phyloP scores from a whole-genome alignment of 257 asterid species.

The Lycium barbarum region DNA sequence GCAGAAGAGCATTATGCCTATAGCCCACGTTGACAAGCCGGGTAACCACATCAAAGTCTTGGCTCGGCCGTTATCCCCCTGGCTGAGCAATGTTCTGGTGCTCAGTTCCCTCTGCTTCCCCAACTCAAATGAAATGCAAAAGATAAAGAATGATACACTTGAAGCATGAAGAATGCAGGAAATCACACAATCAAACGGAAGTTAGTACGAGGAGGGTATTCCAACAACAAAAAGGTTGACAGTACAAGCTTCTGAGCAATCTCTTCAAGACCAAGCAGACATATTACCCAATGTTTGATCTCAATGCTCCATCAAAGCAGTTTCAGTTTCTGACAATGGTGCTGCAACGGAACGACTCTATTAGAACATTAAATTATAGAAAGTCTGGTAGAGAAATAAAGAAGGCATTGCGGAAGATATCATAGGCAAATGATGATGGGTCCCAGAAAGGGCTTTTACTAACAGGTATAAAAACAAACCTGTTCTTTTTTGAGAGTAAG shows the following conservation, averaged over 20 bases:
- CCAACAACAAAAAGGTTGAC: slow-evolving; percentile 20
- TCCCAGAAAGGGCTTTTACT: neutral
- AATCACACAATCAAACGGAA: slow-evolving; percentile 28
- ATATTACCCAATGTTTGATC: slow-evolving; percentile 36
- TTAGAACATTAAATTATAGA: slow-evolving; percentile 32
- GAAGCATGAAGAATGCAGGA: slow-evolving; percentile 31
- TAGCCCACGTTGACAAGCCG: neutral
- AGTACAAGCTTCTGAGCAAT: slow-evolving; percentile 31
- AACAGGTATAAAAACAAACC: neutral
- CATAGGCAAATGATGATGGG: slow-evolving; percentile 13
- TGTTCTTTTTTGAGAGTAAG: neutral
- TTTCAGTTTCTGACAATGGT: slow-evolving; percentile 94
- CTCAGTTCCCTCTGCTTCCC: slow-evolving; percentile 24
- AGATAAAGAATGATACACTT: slow-evolving; percentile 15
- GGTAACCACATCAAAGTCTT: slow-evolving; percentile 21
- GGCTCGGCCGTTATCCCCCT: slow-evolving; percentile 25
- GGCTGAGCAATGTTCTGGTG: slow-evolving; percentile 25
- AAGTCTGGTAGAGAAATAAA: slow-evolving; percentile 37
- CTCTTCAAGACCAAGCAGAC: slow-evolving; percentile 43
- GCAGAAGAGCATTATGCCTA: slow-evolving; percentile 14
- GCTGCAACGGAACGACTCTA: slow-evolving; percentile 60
- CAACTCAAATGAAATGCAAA: slow-evolving; percentile 29
- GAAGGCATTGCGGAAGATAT: neutral
- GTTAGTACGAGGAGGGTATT: slow-evolving; percentile 28
- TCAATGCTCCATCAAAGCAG: slow-evolving; percentile 94